phyloP scores from a whole-genome alignment of 2,329 filamentous ascomycete species.

The Penicillium sclerotigenum region DNA sequence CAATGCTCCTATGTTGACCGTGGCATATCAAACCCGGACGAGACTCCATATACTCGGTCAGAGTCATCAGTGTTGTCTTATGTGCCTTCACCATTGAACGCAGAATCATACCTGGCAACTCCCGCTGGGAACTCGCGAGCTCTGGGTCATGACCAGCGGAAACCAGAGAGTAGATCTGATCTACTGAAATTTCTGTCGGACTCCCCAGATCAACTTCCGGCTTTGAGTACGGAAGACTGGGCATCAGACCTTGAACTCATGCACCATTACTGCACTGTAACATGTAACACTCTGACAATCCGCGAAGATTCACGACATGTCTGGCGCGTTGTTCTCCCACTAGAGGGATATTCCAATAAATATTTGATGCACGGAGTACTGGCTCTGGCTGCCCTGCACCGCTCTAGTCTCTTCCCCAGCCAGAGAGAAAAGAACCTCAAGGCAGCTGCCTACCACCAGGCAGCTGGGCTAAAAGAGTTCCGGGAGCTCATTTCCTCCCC shows the following conservation, averaged over 20 bases:
- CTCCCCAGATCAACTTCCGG: not conserved
- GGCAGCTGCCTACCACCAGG: constrained; percentile 17
- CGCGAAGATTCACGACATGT: constrained; percentile 27
- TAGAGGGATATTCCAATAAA: constrained; percentile 30
- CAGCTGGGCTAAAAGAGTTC: constrained; percentile 17
- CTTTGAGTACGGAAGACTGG: constrained; percentile 14
- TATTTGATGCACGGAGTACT: constrained; percentile 35
- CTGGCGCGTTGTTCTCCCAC: constrained; percentile 31
- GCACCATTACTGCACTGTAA: constrained; percentile 41
- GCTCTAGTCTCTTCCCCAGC: constrained; percentile 12
- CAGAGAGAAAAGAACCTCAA: constrained; percentile 17
- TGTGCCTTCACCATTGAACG: not conserved
- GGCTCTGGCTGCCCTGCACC: constrained; percentile 32
- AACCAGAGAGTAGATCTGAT: constrained; percentile 8
- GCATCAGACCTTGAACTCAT: constrained; percentile 42
- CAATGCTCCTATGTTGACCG: constrained; percentile 20
- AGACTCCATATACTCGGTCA: constrained; percentile 2
- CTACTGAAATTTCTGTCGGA: constrained; percentile 12
- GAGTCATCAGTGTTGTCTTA: not conserved
- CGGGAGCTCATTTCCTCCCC: constrained; percentile 19
- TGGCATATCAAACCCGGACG: not conserved
- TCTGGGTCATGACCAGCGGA: not conserved
- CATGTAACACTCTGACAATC: constrained; percentile 21
- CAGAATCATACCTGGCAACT: constrained; percentile 1
- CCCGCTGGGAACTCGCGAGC: not conserved